phyloP scores from a whole-genome alignment of 768 basidiomycete genomes.

The Trametopsis cervina region DNA sequence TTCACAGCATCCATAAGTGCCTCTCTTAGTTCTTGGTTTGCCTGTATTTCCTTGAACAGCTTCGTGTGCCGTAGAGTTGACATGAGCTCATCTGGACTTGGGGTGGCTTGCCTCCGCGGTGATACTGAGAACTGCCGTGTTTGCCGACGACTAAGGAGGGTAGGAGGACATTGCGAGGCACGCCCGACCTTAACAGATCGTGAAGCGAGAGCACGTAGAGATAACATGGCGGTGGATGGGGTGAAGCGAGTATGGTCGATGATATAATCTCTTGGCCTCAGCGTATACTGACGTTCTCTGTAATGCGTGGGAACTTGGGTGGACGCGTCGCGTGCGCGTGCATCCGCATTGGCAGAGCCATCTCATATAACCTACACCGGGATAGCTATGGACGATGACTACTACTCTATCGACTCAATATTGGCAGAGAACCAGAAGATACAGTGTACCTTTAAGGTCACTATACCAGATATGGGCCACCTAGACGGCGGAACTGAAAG shows the following conservation, averaged over 20 bases:
- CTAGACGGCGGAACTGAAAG: constrained; percentile 80
- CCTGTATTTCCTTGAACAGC: constrained; percentile 4
- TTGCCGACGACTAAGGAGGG: too few relatives aligned
- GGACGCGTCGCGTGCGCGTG: constrained; percentile 5
- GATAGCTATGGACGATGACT: constrained; percentile 74
- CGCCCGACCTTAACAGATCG: too few relatives aligned
- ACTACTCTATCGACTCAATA: constrained; percentile 88
- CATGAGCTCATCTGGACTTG: constrained; percentile 2
- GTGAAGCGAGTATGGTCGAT: background rate
- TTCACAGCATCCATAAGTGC: constrained; percentile 6
- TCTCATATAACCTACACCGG: too few relatives aligned
- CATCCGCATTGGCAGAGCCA: too few relatives aligned
- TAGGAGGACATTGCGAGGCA: too few relatives aligned
- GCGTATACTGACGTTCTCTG: background rate
- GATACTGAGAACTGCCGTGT: background rate
- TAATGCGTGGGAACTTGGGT: constrained; percentile 3
- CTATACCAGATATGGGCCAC: constrained; percentile 82
- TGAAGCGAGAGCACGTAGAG: too few relatives aligned
- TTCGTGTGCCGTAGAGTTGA: constrained; percentile 3
- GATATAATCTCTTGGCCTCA: background rate
- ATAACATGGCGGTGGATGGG: background rate
- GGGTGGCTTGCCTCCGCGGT: background rate
- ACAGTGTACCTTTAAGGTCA: constrained; percentile 87
- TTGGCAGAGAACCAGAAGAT: constrained; percentile 93
- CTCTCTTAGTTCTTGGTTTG: constrained; percentile 10